Evolutionary conservation across 1,139 yeast species (phyloP).

Genomic region (Blastobotrys capitulatus): DNA sequence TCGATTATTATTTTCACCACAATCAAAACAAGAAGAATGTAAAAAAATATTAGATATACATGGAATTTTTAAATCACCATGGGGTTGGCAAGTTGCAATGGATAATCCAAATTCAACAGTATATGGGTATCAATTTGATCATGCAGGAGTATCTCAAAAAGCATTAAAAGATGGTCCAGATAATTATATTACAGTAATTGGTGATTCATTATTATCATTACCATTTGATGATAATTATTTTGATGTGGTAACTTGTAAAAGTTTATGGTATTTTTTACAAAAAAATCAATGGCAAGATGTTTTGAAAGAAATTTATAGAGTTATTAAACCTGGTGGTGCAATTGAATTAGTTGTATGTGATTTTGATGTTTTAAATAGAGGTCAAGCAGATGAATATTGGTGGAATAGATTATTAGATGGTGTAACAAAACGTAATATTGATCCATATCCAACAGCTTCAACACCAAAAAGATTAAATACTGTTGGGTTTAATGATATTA

Average conservation of each 20-base stretch:
- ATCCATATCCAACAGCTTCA: slow-evolving; percentile 29
- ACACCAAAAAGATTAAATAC: slow-evolving; percentile 24
- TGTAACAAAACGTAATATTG: slow-evolving; percentile 28
- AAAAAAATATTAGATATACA: slow-evolving; percentile 29
- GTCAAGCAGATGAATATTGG: slow-evolving; percentile 23
- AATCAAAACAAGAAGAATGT: slow-evolving; percentile 5
- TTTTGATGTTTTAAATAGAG: slow-evolving; percentile 25
- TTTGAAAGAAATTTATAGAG: slow-evolving; percentile 35
- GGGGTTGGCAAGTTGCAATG: slow-evolving; percentile 40
- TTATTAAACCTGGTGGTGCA: slow-evolving; percentile 39
- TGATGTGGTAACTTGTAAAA: slow-evolving; percentile 32
- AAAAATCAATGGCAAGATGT: slow-evolving; percentile 34
- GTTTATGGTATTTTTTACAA: slow-evolving; percentile 31
- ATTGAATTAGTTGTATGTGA: slow-evolving; percentile 33
- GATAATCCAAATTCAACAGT: slow-evolving; percentile 34
- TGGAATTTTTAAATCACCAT: slow-evolving; percentile 32
- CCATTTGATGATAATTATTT: slow-evolving; percentile 36
- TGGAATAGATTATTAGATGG: slow-evolving; percentile 26
- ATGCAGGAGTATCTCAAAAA: slow-evolving; percentile 16
- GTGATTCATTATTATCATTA: slow-evolving; percentile 28
- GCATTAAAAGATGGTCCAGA: slow-evolving; percentile 28
- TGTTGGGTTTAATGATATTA: slow-evolving; percentile 32
- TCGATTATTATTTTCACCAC: slow-evolving; percentile 18
- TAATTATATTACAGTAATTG: slow-evolving; percentile 29
- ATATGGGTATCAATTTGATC: slow-evolving; percentile 30